Percentiles rank a stretch among this genome's conserved stretches.
Evolutionary conservation across 1,139 yeast species (phyloP).

Genomic region (Sugiyamaella grinbergsii): DNA sequence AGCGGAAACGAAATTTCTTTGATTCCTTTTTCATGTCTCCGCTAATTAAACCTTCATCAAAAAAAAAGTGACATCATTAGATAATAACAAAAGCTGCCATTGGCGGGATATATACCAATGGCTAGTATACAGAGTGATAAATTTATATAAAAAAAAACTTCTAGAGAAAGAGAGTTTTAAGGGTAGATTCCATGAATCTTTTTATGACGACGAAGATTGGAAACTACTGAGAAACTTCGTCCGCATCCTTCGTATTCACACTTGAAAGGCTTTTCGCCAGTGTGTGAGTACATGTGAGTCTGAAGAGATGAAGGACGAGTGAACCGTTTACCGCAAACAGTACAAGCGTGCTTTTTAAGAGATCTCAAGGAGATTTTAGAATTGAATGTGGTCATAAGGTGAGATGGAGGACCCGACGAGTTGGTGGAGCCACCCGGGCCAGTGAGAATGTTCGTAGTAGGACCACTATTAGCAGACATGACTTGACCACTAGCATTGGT

Average conservation of each 20-base stretch:
- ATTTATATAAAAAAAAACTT: slow-evolving; percentile 28
- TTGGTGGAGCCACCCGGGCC: slow-evolving; percentile 5
- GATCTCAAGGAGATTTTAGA: slow-evolving; percentile 34
- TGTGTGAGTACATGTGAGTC: slow-evolving; percentile 81
- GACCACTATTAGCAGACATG: background rate
- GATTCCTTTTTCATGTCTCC: background rate
- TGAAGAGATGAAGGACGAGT: slow-evolving; percentile 79
- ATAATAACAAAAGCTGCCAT: slow-evolving; percentile 9
- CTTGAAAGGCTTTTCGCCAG: slow-evolving; percentile 78
- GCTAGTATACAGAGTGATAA: slow-evolving; percentile 12
- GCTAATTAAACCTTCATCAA: slow-evolving; percentile 7
- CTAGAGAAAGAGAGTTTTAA: slow-evolving; percentile 29
- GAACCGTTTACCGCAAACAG: slow-evolving; percentile 73
- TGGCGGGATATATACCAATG: background rate
- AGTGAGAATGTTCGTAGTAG: background rate
- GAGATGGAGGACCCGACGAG: slow-evolving; percentile 33
- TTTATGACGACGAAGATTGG: slow-evolving; percentile 78
- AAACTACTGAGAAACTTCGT: slow-evolving; percentile 71
- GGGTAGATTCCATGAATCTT: slow-evolving; percentile 53
- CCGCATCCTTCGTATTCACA: slow-evolving; percentile 72
- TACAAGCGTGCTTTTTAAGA: slow-evolving; percentile 51
- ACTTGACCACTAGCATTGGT: slow-evolving; percentile 9
- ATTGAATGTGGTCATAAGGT: slow-evolving; percentile 38
- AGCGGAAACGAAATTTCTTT: background rate
- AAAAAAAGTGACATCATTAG: slow-evolving; percentile 15